Percentiles rank a stretch among this genome's conserved stretches.
Conservation (phyloP, 345 rosid genomes). For the Brassica carinata region DNA sequence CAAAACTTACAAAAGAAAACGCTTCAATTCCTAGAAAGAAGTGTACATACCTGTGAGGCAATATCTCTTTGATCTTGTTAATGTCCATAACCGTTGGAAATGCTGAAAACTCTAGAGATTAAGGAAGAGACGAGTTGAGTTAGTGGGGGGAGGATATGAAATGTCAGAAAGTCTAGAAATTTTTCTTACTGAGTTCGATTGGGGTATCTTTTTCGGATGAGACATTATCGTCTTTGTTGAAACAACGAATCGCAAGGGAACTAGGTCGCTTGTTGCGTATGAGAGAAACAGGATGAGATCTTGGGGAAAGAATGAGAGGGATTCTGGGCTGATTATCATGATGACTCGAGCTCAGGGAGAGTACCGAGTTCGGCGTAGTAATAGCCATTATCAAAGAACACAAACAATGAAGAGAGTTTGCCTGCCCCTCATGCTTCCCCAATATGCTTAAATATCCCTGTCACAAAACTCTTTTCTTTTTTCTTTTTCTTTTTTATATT, state of each 20-base stretch:
- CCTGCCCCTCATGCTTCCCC: background rate
- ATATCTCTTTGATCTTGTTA: slow-evolving; percentile 78
- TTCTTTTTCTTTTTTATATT: background rate
- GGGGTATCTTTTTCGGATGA: slow-evolving; percentile 33
- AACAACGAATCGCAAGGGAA: slow-evolving; percentile 33
- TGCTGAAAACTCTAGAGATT: slow-evolving; percentile 34
- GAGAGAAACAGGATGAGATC: slow-evolving; percentile 33
- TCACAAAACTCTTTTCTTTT: background rate
- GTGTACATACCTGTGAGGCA: slow-evolving; percentile 86
- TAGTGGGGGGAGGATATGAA: background rate
- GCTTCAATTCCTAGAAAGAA: slow-evolving; percentile 36
- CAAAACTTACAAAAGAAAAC: slow-evolving; percentile 35
- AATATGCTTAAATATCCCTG: background rate
- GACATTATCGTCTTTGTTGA: slow-evolving; percentile 23
- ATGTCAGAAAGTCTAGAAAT: background rate
- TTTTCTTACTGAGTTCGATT: slow-evolving; percentile 36
- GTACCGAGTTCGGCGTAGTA: slow-evolving; percentile 26
- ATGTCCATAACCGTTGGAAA: slow-evolving; percentile 73
- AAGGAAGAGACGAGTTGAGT: background rate
- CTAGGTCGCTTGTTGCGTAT: slow-evolving; percentile 18
- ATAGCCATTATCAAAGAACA: slow-evolving; percentile 33
- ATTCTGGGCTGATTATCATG: slow-evolving; percentile 6
- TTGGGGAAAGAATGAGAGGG: slow-evolving; percentile 15
- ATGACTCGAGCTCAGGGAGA: slow-evolving; percentile 30
- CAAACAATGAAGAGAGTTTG: background rate